Conservation (phyloP, 768 basidiomycete genomes). For the Mycena capillaripes region DNA sequence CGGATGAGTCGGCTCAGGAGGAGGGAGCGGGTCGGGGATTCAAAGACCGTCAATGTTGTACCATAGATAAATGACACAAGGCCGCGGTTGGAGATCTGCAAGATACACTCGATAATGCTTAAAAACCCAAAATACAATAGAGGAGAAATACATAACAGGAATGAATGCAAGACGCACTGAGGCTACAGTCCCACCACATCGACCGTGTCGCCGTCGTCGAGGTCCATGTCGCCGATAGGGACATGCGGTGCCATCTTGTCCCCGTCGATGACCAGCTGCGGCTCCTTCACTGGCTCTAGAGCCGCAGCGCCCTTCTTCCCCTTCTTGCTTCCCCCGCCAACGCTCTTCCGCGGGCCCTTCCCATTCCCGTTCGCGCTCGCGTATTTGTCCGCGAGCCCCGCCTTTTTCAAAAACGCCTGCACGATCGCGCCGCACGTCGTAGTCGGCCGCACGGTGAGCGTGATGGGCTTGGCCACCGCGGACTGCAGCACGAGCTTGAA, state of each 20-base stretch:
- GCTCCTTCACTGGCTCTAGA: constrained; percentile 53
- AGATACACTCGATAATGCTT: not conserved
- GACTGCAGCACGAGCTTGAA: constrained; percentile 81
- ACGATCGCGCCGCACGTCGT: constrained; percentile 85
- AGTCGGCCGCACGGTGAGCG: constrained; percentile 78
- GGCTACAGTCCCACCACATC: constrained; percentile 76
- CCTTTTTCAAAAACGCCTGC: constrained; percentile 79
- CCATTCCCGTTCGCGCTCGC: too few species aligned
- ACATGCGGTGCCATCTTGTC: constrained; percentile 73
- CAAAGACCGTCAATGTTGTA: too few species aligned
- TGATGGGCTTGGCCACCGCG: constrained; percentile 64
- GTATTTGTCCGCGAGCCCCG: constrained; percentile 71
- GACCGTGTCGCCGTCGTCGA: constrained; percentile 87
- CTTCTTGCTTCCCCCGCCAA: constrained; percentile 46
- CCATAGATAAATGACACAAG: too few species aligned
- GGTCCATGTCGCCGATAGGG: constrained; percentile 75
- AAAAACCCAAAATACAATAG: constrained; percentile 4
- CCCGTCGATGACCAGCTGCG: constrained; percentile 75
- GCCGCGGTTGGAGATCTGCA: not conserved
- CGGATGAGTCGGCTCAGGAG: too few species aligned
- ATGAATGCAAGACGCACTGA: not conserved
- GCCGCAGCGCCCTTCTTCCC: constrained; percentile 22
- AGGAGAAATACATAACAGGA: not conserved
- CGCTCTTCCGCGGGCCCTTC: constrained; percentile 27
- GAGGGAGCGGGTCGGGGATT: too few species aligned